Evolutionary conservation across 305 asterid genomes (phyloP), one percentile per base, ranked within the genome.

Genomic region (Andrographis paniculata): DNA sequence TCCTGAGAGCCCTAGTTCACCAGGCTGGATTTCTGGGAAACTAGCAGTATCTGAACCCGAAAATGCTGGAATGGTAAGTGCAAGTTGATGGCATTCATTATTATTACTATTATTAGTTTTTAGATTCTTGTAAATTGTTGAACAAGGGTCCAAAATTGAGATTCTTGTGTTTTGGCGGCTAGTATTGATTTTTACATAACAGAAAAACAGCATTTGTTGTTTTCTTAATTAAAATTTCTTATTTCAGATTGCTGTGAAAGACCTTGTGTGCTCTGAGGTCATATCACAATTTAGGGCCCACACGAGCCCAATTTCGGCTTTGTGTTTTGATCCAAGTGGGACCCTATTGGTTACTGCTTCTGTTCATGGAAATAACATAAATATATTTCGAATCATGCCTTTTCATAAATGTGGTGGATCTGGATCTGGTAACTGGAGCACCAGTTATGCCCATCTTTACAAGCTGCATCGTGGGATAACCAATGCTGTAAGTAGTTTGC

Each of bases 401-500:
- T 64, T 42, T 47, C 74, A 48, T 52, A 63, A 45, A 47, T 52
- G 60, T 21, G 59, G 70, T 58, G 93, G 84, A 24, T 62, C 81
- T 17, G 73, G 82, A 48, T 58, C 63, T 59, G 74, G 66, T 46
- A 92, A 84, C 68, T 76, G 93, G 94, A 73, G 82, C 68, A 53
- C 86, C 61, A 81, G 95, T 21, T 83, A 79, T 60, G 92, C 70
- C 64, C 99, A 81, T 68, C 84, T 87, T 55, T 92, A 84, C 87
- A 87, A 80, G 72, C 94, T 92, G 52, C 71, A 84, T 60, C 94
- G 99, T 11, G 99, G 99, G 62, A 69, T 92, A 42, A 87, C 97
- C 45, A 70, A 84, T 64, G 99, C 99, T 59, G 99, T 92, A 47
- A 62, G 95, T 77, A 71, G 58, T 60, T 45, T 11, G 48, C 6